Evolutionary conservation across 2,329 filamentous ascomycete genomes (phyloP).

Genomic region (Cyphellophora attinorum): DNA sequence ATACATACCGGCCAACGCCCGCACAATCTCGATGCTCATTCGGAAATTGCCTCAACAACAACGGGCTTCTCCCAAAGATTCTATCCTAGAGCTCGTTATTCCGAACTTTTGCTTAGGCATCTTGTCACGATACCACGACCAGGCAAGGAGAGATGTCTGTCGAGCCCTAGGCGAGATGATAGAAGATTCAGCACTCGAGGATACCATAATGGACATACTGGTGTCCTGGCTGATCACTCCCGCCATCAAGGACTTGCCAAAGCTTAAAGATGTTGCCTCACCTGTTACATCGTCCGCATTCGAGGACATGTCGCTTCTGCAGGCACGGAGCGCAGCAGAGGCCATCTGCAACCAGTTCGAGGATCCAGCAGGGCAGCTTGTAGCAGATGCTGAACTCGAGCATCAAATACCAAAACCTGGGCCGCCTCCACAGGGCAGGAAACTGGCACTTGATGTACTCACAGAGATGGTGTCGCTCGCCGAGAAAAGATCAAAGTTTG

Average conservation of each 20-base stretch:
- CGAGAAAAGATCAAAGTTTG: slow-evolving; percentile 72
- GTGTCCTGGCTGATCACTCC: slow-evolving; percentile 61
- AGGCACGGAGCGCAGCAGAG: slow-evolving; percentile 44
- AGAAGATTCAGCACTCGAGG: slow-evolving; percentile 61
- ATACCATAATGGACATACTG: slow-evolving; percentile 58
- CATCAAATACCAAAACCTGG: slow-evolving; percentile 8
- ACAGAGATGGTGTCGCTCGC: slow-evolving; percentile 64
- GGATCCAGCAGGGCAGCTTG: slow-evolving; percentile 49
- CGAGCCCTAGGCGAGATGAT: slow-evolving; percentile 66
- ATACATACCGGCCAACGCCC: slow-evolving; percentile 63
- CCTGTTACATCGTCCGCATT: slow-evolving; percentile 56
- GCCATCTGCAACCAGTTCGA: slow-evolving; percentile 45
- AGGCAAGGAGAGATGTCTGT: slow-evolving; percentile 77
- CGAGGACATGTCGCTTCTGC: slow-evolving; percentile 67
- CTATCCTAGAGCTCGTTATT: slow-evolving; percentile 62
- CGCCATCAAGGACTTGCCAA: neutral
- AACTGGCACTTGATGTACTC: slow-evolving; percentile 72
- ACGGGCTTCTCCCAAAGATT: slow-evolving; percentile 45
- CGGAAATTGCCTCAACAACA: slow-evolving; percentile 65
- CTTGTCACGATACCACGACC: slow-evolving; percentile 73
- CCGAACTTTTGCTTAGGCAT: slow-evolving; percentile 82
- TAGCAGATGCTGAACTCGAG: slow-evolving; percentile 49
- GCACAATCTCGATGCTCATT: slow-evolving; percentile 74
- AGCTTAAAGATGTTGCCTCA: neutral
- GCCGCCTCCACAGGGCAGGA: slow-evolving; percentile 45